Base-by-base conservation (phyloP, 352 stramenopile species). In the Globisporangium recalcitrans region DNA sequence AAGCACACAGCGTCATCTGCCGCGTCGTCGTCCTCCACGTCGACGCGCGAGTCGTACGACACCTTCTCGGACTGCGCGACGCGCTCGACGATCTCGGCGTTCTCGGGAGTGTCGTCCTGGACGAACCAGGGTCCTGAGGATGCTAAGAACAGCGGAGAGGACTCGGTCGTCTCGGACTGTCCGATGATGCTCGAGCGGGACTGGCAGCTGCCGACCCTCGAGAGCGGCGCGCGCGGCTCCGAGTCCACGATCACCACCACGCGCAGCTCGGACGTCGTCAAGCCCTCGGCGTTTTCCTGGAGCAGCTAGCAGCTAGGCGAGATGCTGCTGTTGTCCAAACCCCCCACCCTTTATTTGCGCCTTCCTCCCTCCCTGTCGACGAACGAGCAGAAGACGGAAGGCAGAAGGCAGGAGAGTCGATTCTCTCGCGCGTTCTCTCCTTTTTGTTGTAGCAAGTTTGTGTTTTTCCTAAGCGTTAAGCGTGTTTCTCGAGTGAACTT, bases 201-300 rank as follows among this genome's bases (percentile, higher is more conserved):
- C 31, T 34, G 36, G 29, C 51, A 57, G 19, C 8, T 49, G 42
- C 42, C 42, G 14, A 26, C 26, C 49, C 49, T 42, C 16, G 49
- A 56, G 49, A 40, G 22, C 14, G n/a, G 22, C 5, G n/a, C 19
- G 16, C 38, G 54, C 40, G 36, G 34, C 11, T 60, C 54, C 38
- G 38, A 38, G 36, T 60, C 54, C 0, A 14, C 32, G 32, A 1
- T 9, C 1, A 9, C 32, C 13, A 52, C 54, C 1, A 29, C 54
- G 24, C 54, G 54, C 1, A 48, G 27, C 38, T 60, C 38, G 24
- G 54, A 60, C 36, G 38, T 27, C 38, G 16, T 60, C 54, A 52
- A 52, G 19, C 22, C 38, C 57, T 72, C 64, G 21, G 52, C 26
- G 27, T 69, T 65, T 62, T 72, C 67, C 44, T 65, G 57, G 52